Conservation (phyloP, 2,329 filamentous ascomycete species). For the Penicillium sp. region DNA sequence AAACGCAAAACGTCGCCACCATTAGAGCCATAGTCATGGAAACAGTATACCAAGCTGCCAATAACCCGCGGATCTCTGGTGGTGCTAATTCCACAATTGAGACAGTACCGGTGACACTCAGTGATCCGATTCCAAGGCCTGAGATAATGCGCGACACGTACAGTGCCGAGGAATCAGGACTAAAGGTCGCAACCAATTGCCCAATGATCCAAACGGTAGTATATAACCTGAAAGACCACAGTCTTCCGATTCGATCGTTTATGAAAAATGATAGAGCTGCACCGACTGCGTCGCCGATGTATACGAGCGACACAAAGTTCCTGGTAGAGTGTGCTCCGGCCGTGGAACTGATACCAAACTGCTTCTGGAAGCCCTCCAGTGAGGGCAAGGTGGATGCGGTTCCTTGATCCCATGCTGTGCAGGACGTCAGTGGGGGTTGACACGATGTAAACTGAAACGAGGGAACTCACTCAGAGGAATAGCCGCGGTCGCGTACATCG, state of each 20-base stretch:
- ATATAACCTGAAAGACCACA: conserved; percentile 45
- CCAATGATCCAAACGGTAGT: conserved; percentile 25
- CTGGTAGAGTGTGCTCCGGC: conserved; percentile 16
- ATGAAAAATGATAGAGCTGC: conserved; percentile 38
- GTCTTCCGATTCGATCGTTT: conserved; percentile 42
- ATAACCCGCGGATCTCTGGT: conserved; percentile 39
- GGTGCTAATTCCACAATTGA: conserved; percentile 44
- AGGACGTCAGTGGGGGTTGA: background rate
- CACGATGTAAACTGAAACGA: background rate
- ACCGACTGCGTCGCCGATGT: conserved; percentile 33
- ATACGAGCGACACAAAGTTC: conserved; percentile 40
- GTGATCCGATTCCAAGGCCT: conserved; percentile 41
- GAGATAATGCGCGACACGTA: conserved; percentile 40
- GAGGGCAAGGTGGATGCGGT: conserved; percentile 31
- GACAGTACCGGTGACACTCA: conserved; percentile 41
- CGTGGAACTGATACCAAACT: conserved; percentile 30
- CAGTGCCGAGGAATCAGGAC: conserved; percentile 19
- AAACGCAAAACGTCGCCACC: conserved; percentile 37
- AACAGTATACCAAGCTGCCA: conserved; percentile 41
- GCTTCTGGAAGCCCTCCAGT: conserved; percentile 36
- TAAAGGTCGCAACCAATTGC: conserved; percentile 14
- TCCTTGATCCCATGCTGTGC: conserved; percentile 6
- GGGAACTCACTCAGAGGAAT: background rate
- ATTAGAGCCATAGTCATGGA: conserved; percentile 37
- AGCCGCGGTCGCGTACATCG: background rate